Evolutionary conservation across 1,284 basidiomycete species (phyloP).

Genomic region (Ustilago hordei): DNA sequence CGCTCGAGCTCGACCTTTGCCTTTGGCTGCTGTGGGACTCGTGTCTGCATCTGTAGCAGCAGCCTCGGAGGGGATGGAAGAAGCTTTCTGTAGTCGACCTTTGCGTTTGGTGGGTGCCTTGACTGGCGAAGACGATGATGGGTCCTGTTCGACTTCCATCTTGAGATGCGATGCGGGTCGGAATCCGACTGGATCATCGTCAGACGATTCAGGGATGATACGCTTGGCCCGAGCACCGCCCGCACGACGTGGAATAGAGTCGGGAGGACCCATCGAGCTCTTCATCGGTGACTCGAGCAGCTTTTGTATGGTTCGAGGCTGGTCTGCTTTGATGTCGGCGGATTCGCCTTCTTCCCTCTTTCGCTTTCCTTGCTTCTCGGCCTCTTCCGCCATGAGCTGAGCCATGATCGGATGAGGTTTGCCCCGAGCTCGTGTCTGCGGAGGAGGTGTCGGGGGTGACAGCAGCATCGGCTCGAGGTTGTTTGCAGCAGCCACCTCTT

Average conservation of each 20-base stretch:
- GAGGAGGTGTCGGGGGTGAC: constrained; percentile 12
- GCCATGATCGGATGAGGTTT: constrained; percentile 22
- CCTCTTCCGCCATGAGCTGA: constrained; percentile 15
- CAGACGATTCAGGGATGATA: constrained; percentile 29
- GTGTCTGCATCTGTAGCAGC: constrained; percentile 12
- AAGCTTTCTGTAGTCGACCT: constrained; percentile 24
- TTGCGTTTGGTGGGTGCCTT: constrained; percentile 32
- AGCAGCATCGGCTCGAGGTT: neutral
- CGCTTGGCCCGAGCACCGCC: constrained; percentile 20
- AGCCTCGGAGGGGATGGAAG: constrained; percentile 6
- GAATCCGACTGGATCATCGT: neutral
- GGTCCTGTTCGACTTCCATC: constrained; percentile 18
- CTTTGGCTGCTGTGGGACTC: constrained; percentile 27
- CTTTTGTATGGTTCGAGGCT: constrained; percentile 7
- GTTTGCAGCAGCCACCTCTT: neutral
- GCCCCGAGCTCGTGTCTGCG: neutral
- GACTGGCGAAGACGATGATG: constrained; percentile 37
- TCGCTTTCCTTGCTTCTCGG: constrained; percentile 3
- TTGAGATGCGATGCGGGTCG: neutral
- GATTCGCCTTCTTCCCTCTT: neutral
- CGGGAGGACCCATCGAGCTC: constrained; percentile 46
- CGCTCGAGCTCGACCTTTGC: constrained; percentile 3
- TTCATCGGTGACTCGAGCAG: constrained; percentile 22
- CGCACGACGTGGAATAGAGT: constrained; percentile 42
- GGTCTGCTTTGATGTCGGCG: neutral